Percentiles rank a stretch among this genome's conserved stretches.
Conservation (phyloP, 2,329 filamentous ascomycete species). For the Sclerotinia subarctica region DNA sequence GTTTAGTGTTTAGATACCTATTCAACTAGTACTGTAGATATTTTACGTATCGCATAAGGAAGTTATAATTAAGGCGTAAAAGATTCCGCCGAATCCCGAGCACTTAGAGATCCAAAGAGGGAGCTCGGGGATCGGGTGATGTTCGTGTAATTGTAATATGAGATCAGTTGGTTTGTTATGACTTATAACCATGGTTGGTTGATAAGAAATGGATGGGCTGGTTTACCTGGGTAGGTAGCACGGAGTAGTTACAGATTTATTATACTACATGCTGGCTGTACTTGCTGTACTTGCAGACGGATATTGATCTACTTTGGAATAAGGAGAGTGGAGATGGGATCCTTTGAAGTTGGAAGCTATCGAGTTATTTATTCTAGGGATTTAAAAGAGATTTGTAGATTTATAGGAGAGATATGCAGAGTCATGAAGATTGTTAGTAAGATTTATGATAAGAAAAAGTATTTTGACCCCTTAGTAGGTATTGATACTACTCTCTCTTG, state of each 20-base stretch:
- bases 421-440: too few relatives aligned
- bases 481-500: too few relatives aligned
- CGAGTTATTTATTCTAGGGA: not conserved
- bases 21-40: not conserved
- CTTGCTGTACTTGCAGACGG: not conserved
- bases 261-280: not conserved
- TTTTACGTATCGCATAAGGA: not conserved
- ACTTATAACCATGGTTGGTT: too few relatives aligned
- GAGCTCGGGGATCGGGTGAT: not conserved
- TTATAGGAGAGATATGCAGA: too few relatives aligned
- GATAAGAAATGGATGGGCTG: too few relatives aligned
- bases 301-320: not conserved
- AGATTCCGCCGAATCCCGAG: too few relatives aligned
- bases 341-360: not conserved
- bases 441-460: too few relatives aligned
- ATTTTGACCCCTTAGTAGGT: too few relatives aligned
- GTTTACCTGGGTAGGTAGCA: not conserved
- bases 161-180: not conserved
- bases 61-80: too few relatives aligned
- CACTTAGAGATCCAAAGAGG: too few relatives aligned
- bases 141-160: not conserved
- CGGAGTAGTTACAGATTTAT: not conserved
- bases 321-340: not conserved
- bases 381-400: too few relatives aligned
- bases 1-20: too few relatives aligned